Evolutionary conservation across 345 rosid species (phyloP).

Genomic region (Trapa incisa): DNA sequence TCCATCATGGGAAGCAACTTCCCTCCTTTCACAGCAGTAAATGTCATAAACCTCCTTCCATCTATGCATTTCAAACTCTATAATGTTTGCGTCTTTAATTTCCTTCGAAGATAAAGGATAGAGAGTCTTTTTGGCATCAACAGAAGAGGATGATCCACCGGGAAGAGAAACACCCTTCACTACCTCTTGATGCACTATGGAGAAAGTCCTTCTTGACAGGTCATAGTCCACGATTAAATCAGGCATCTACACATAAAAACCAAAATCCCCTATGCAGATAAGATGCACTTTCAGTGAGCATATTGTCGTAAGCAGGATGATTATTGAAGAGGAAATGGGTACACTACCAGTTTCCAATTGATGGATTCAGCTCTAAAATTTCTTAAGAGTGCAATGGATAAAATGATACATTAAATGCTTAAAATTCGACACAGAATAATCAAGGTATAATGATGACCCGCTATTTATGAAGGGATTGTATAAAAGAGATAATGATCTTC

Average conservation of each 20-base stretch:
- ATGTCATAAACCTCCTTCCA: conserved; percentile 45
- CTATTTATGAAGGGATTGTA: too few relatives aligned
- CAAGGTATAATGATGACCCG: too few relatives aligned
- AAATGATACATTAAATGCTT: too few relatives aligned
- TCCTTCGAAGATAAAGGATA: conserved; percentile 9
- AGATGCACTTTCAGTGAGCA: not conserved
- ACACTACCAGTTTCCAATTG: not conserved
- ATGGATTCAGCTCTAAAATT: too few relatives aligned
- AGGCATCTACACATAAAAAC: conserved; percentile 44
- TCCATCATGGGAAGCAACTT: conserved; percentile 65
- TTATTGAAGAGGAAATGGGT: not conserved
- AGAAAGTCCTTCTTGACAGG: conserved; percentile 40
- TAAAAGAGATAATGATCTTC: too few relatives aligned
- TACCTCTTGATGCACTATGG: conserved; percentile 57
- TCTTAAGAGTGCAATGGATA: too few relatives aligned
- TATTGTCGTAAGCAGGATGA: not conserved
- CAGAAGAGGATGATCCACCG: conserved; percentile 14
- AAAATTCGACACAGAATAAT: too few relatives aligned
- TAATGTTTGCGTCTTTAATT: conserved; percentile 10
- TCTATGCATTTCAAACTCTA: conserved; percentile 13
- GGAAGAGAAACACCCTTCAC: conserved; percentile 19
- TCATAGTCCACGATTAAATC: conserved; percentile 76
- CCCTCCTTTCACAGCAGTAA: conserved; percentile 60
- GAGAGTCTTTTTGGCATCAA: conserved; percentile 13
- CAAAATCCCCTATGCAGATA: not conserved